Evolutionary conservation across 2,329 filamentous ascomycete species (phyloP).

Genomic region (Zalaria sp.): DNA sequence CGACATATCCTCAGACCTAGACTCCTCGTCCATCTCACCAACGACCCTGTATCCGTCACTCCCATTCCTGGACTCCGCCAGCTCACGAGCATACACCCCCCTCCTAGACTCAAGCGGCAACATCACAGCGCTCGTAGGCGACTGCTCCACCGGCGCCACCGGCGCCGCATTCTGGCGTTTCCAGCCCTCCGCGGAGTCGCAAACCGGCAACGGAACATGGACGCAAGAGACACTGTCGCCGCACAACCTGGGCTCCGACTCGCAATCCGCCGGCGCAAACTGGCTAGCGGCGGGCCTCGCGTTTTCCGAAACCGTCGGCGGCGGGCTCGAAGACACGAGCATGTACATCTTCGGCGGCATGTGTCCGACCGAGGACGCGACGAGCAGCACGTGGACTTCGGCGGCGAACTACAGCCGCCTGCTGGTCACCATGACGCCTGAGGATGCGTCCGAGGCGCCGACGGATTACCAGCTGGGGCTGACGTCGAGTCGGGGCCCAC

Average conservation of each 20-base stretch:
- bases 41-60: slow-evolving; percentile 41
- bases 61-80: slow-evolving; percentile 45
- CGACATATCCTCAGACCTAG: slow-evolving; percentile 46
- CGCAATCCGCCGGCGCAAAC: slow-evolving; percentile 30
- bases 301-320: slow-evolving; percentile 50
- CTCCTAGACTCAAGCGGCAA: slow-evolving; percentile 53
- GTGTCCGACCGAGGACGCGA: slow-evolving; percentile 47
- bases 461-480: slow-evolving; percentile 32
- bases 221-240: slow-evolving; percentile 24
- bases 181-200: slow-evolving; percentile 28
- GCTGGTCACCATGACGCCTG: slow-evolving; percentile 55
- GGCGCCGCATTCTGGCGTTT: slow-evolving; percentile 56
- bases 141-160: slow-evolving; percentile 44
- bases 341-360: slow-evolving; percentile 80
- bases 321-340: slow-evolving; percentile 37
- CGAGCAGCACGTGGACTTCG: slow-evolving; percentile 46
- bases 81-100: slow-evolving; percentile 49
- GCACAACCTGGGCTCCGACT: slow-evolving; percentile 18
- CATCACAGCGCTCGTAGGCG: slow-evolving; percentile 60
- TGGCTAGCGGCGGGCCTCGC: slow-evolving; percentile 47
- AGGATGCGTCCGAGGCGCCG: slow-evolving; percentile 18
- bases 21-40: slow-evolving; percentile 26
- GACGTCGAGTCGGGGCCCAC: slow-evolving; percentile 43
- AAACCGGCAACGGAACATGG: slow-evolving; percentile 42
- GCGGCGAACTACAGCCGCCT: slow-evolving; percentile 64